Evolutionary conservation across 1,284 basidiomycete genomes (phyloP), one percentile per base, ranked within the genome.

Genomic region (Malassezia cuniculi): DNA sequence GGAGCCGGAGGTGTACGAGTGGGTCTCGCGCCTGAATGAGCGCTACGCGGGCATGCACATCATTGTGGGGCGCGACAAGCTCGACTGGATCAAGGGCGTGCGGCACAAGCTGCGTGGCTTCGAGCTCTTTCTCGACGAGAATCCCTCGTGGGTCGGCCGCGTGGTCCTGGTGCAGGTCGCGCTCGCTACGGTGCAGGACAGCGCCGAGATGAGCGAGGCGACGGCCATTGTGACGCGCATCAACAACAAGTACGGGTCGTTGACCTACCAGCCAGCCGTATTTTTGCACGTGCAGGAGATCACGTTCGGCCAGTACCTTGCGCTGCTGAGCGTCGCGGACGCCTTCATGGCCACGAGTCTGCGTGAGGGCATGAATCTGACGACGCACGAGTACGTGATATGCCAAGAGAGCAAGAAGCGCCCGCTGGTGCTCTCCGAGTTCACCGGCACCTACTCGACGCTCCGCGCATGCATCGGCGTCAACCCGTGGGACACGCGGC

Each of bases 211-310:
- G 3, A 80, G 79, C 5, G 76, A 76, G 39, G 81, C 84, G 3
- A 75, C 79, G 5, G 81, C 84, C 49, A 73, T 79, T 12, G 80
- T 87, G 21, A 76, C 82, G 5, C 76, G 80, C 33, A 79, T 87
- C 70, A 87, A 85, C 67, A 79, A 80, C 14, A 74, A 77, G 10
- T 85, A 81, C 71, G 81, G 79, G 14, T 80, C 79, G 1, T 71
- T 86, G 43, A 85, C 82, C 0, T 87, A 85, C 63, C 82, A 85
- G 63, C 85, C 85, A 4, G 76, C 86, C 34, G 80, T 87, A 14
- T 85, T 87, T 70, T 67, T 87, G 34, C 84, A 85, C 59, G 84
- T 81, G 0, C 80, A 82, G 54, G 84, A 86, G 55, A 71, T 87
- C 45, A 85, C 81, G 3, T 86, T 86, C 65, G 77, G 74, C 50